Conservation (phyloP, 208 protist genomes). For the Novymonas esmeraldas region DNA sequence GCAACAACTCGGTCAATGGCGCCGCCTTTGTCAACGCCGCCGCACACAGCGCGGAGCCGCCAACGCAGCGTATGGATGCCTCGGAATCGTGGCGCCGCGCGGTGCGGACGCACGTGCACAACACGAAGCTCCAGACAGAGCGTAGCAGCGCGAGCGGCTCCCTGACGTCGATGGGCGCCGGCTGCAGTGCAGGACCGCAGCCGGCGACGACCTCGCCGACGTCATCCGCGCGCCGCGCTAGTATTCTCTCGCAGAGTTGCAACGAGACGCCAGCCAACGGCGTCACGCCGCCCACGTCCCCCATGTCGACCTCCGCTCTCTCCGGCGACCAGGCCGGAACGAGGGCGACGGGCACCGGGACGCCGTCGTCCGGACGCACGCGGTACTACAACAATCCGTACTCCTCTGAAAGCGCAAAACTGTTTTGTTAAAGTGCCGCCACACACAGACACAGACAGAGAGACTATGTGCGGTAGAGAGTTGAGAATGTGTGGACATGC, state of each 20-base stretch:
- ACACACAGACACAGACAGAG: background rate
- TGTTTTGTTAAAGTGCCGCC: constrained; percentile 13
- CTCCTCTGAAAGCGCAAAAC: constrained; percentile 13
- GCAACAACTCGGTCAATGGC: background rate
- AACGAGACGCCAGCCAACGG: background rate
- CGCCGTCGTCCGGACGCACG: constrained; percentile 5
- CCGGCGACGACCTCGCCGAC: background rate
- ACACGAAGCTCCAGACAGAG: background rate
- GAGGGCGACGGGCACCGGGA: background rate
- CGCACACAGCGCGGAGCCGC: background rate
- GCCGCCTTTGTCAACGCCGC: background rate
- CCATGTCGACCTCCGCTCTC: background rate
- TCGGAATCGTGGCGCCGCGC: constrained; percentile 16
- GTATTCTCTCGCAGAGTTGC: constrained; percentile 1
- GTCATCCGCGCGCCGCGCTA: background rate
- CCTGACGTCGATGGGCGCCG: background rate
- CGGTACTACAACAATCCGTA: constrained; percentile 36
- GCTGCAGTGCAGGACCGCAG: background rate
- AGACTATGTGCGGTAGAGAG: background rate
- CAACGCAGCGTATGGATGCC: constrained; percentile 2
- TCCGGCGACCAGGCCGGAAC: background rate
- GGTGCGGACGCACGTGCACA: constrained; percentile 6
- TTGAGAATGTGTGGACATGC: too few relatives aligned
- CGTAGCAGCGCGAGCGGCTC: constrained; percentile 1
- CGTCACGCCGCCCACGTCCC: constrained; percentile 1